phyloP scores from a whole-genome alignment of 257 asterid genomes.

The Nicotiana otophora region DNA sequence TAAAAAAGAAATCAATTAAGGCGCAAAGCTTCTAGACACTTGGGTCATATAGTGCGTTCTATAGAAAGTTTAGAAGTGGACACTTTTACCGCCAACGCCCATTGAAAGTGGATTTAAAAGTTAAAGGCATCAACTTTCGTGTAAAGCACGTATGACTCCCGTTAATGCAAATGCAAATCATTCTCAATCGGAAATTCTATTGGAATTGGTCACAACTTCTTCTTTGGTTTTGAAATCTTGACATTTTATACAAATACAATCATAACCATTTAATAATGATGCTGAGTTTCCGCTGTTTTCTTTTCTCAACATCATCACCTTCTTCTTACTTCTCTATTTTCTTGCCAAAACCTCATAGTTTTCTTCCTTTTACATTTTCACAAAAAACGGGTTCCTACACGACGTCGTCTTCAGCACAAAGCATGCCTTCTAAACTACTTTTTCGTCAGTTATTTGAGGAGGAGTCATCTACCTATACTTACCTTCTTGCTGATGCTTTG shows the following conservation, averaged over 20 bases:
- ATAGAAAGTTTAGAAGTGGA: too few species aligned
- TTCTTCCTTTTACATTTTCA: constrained; percentile 11
- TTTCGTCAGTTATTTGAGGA: constrained; percentile 94
- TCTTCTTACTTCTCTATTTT: background rate
- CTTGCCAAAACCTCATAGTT: background rate
- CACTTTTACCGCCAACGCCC: too few species aligned
- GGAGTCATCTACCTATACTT: constrained; percentile 89
- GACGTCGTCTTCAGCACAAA: constrained; percentile 43
- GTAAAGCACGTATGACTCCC: background rate
- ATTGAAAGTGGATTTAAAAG: too few species aligned
- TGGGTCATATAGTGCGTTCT: too few species aligned
- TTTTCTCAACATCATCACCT: background rate
- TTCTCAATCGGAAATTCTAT: background rate
- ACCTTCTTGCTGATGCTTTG: constrained; percentile 86
- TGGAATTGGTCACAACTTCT: background rate
- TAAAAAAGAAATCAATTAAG: too few species aligned
- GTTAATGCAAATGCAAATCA: too few species aligned
- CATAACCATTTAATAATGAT: background rate
- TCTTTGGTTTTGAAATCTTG: background rate
- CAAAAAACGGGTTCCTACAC: constrained; percentile 49
- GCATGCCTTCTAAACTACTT: constrained; percentile 31
- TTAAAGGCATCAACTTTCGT: background rate
- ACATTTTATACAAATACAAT: background rate
- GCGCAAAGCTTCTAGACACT: too few species aligned
- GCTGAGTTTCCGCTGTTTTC: background rate